Evolutionary conservation across 768 basidiomycete genomes (phyloP).

Genomic region (Nidula microcarpa): DNA sequence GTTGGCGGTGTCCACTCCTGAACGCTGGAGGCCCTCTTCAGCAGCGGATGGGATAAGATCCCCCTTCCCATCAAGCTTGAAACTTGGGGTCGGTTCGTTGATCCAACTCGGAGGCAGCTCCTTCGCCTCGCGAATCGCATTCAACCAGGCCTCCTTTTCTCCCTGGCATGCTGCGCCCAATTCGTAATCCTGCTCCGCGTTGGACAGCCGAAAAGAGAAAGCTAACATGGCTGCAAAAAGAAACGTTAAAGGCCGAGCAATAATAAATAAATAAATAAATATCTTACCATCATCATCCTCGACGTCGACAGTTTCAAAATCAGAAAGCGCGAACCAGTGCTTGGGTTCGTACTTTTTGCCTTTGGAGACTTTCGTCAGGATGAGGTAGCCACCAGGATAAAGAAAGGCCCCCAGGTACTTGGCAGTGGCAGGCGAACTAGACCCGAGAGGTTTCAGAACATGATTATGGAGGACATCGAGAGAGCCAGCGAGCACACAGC

Average conservation of each 20-base stretch:
- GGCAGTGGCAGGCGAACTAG: conserved; percentile 55
- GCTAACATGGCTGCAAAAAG: conserved; percentile 68
- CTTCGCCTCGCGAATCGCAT: conserved; percentile 55
- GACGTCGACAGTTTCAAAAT: conserved; percentile 68
- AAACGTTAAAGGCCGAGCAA: conserved; percentile 1
- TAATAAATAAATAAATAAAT: conserved; percentile 1
- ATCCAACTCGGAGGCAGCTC: conserved; percentile 44
- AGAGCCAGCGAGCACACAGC: conserved; percentile 78
- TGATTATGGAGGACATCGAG: conserved; percentile 82
- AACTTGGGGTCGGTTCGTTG: conserved; percentile 63
- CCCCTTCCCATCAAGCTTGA: conserved; percentile 44
- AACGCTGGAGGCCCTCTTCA: conserved; percentile 23
- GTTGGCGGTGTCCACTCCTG: conserved; percentile 31
- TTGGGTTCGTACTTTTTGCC: conserved; percentile 78
- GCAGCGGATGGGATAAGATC: conserved; percentile 26
- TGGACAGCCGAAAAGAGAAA: conserved; percentile 73
- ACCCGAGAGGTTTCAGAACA: conserved; percentile 37
- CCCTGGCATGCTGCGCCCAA: conserved; percentile 78
- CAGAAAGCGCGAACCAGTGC: conserved; percentile 82
- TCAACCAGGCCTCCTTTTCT: conserved; percentile 89
- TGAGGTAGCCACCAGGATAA: conserved; percentile 80
- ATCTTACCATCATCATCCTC: conserved; percentile 68
- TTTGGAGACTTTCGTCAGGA: conserved; percentile 84
- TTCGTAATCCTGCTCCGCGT: conserved; percentile 74
- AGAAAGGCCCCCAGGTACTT: conserved; percentile 92